These are phyloP conservation scores for Blakeslea trispora DNA, from an alignment of 371 early-diverging fungal genomes.

Conservation along the genomic window DNA sequence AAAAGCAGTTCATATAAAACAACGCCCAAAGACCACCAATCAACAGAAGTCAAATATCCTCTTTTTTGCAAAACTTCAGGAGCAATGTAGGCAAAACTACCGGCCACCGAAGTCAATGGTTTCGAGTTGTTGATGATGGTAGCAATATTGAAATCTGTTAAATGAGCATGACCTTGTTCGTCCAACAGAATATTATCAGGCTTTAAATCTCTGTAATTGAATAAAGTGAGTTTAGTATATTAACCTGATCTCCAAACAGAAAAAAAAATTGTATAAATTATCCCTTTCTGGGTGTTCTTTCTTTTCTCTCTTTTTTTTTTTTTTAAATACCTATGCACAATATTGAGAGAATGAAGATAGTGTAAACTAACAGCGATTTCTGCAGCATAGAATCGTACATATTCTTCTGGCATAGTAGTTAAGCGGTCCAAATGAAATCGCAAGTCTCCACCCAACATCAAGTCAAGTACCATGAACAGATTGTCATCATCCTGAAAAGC, in stretches of 20 bases:
- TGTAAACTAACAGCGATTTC: constrained; percentile 70
- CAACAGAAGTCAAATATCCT: constrained; percentile 72
- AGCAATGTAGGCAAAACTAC: constrained; percentile 80
- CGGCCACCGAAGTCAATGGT: constrained; percentile 72
- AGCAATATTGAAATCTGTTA: constrained; percentile 92
- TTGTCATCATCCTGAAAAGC: constrained; percentile 86
- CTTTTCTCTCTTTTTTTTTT: too few species aligned
- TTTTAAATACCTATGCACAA: constrained; percentile 60
- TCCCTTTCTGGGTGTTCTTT: too few species aligned
- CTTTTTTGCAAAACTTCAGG: constrained; percentile 76
- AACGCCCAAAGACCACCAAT: constrained; percentile 93
- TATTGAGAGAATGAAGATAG: constrained; percentile 69
- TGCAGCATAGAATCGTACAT: constrained; percentile 81
- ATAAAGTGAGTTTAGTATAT: constrained; percentile 5
- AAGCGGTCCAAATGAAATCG: constrained; percentile 74
- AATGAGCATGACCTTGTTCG: constrained; percentile 80
- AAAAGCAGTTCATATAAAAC: constrained; percentile 62
- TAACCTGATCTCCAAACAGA: too few species aligned
- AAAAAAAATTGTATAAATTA: too few species aligned
- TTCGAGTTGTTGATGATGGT: constrained; percentile 32
- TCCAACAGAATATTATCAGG: constrained; percentile 94
- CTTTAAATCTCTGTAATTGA: constrained; percentile 81
- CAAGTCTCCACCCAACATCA: constrained; percentile 90
- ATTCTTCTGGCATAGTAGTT: constrained; percentile 67
- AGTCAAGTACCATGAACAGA: constrained; percentile 80